Base-by-base conservation (phyloP, 2,329 filamentous ascomycete genomes). In the Lecanoromycetidae sp. region DNA sequence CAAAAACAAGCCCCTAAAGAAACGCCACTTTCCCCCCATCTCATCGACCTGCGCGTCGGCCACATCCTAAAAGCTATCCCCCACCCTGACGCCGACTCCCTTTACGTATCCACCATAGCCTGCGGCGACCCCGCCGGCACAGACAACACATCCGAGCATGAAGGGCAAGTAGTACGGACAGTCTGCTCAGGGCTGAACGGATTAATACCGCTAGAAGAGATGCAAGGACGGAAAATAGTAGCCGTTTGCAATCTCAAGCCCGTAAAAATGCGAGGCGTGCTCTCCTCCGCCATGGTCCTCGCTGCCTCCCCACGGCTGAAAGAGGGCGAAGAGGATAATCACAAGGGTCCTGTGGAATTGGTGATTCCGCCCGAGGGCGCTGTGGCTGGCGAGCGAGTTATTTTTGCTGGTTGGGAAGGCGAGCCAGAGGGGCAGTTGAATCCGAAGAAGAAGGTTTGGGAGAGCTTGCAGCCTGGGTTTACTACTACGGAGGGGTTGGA, bases 401-500 rank as follows among this genome's bases (percentile, higher is more conserved):
- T 75, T 74, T 98, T 98, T 62, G 85, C 96, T 63, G 91, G 91
- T 39, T 98, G 86, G 81, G 75, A 86, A 65, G 88, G 87, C 50
- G 84, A 94, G 72, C 87, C 91, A 0, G 91, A 98, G 75, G 82
- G 82, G 53, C 79, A 90, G 43, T 75, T 98, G 49, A 98, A 96
- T 75, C 91, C 91, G 49, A 98, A 98, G 82, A 98, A 96, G 80
- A 96, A 96, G 80, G 72, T 96, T 52, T 96, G 90, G 88, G 91
- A 98, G 74, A 86, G 76, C 8, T 86, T 94, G 68, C 90, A 96
- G 74, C 87, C 88, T 1, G 91, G 90, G 0, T 96, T 96, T 70
- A 94, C 85, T 25, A 98, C 90, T 6, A 94, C 83, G 1, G 82
- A 82, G 6, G 67, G 66, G 38, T 72, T 90, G 43, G 84, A 88